These are phyloP conservation scores for Haematococcus lacustris DNA, from an alignment of 139 green algal species.

Conservation along the genomic window DNA sequence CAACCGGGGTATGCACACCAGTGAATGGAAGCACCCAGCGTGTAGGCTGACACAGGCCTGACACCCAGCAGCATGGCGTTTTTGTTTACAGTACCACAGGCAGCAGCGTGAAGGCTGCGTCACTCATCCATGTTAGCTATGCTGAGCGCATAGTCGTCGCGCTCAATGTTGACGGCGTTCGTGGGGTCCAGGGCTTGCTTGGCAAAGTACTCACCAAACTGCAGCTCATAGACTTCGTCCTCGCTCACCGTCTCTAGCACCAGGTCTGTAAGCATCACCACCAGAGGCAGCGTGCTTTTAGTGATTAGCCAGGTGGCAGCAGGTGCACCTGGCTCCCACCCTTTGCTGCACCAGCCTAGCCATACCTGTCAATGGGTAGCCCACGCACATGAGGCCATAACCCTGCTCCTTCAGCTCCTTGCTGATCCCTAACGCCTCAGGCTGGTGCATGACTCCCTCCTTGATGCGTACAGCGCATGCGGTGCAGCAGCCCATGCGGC, in stretches of 20 bases:
- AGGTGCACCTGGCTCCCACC: too few species aligned
- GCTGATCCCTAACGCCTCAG: conserved; percentile 65
- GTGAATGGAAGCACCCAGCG: too few species aligned
- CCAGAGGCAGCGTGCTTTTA: too few species aligned
- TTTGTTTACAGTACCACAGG: too few species aligned
- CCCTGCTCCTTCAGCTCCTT: conserved; percentile 63
- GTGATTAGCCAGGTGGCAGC: too few species aligned
- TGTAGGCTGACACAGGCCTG: too few species aligned
- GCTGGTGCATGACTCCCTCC: conserved; percentile 26
- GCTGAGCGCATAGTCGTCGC: conserved; percentile 88
- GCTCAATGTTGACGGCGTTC: conserved; percentile 45
- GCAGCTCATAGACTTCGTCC: conserved; percentile 95
- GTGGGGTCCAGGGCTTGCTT: conserved; percentile 63
- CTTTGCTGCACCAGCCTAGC: too few species aligned
- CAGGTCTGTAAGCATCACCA: conserved; percentile 19
- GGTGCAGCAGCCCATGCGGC: conserved; percentile 96
- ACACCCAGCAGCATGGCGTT: too few species aligned
- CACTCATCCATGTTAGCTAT: conserved; percentile 83
- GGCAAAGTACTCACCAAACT: conserved; percentile 83
- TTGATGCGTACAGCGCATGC: conserved; percentile 84
- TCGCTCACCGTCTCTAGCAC: conserved; percentile 80
- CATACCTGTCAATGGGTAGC: conserved; percentile 44
- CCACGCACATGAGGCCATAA: conserved; percentile 95
- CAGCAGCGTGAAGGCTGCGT: too few species aligned
- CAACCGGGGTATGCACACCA: too few species aligned